phyloP scores from a whole-genome alignment of 2,329 filamentous ascomycete species.

The Aspergillus sojae region DNA sequence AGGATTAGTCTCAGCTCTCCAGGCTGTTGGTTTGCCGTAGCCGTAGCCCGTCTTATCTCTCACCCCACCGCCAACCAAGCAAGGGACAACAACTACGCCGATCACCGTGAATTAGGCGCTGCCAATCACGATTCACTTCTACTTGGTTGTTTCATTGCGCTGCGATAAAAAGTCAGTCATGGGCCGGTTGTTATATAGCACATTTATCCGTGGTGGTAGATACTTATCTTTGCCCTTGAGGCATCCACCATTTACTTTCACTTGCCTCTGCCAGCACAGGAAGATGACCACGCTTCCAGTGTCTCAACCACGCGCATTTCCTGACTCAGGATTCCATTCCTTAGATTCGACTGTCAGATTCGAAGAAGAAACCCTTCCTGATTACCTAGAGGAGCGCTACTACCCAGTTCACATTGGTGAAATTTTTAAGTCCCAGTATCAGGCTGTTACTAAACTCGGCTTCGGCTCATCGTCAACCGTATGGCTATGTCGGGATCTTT shows the following conservation, averaged over 20 bases:
- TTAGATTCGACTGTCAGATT: conserved; percentile 12
- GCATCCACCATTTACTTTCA: not conserved
- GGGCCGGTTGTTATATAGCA: not conserved
- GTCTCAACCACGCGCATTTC: conserved; percentile 16
- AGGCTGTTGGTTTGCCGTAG: too few species aligned
- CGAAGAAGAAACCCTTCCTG: conserved; percentile 20
- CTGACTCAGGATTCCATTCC: conserved; percentile 15
- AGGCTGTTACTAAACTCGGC: conserved; percentile 28
- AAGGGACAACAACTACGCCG: too few species aligned
- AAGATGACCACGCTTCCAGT: not conserved
- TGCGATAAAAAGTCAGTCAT: not conserved
- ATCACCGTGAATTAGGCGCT: too few species aligned
- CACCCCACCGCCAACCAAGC: too few species aligned
- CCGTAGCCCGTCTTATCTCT: too few species aligned
- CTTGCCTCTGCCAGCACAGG: conserved; percentile 4
- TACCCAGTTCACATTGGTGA: conserved; percentile 20
- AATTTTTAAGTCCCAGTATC: conserved; percentile 23
- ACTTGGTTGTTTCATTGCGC: not conserved
- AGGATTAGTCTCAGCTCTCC: too few species aligned
- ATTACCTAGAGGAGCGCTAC: conserved; percentile 19
- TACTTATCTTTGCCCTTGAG: not conserved
- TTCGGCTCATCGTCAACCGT: conserved; percentile 28
- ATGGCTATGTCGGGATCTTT: conserved; percentile 27
- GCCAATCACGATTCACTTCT: too few species aligned
- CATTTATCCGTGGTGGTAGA: not conserved